Evolutionary conservation across 2,329 filamentous ascomycete genomes (phyloP), one percentile per base, ranked within the genome.

Genomic region (Sporothrix protearum): DNA sequence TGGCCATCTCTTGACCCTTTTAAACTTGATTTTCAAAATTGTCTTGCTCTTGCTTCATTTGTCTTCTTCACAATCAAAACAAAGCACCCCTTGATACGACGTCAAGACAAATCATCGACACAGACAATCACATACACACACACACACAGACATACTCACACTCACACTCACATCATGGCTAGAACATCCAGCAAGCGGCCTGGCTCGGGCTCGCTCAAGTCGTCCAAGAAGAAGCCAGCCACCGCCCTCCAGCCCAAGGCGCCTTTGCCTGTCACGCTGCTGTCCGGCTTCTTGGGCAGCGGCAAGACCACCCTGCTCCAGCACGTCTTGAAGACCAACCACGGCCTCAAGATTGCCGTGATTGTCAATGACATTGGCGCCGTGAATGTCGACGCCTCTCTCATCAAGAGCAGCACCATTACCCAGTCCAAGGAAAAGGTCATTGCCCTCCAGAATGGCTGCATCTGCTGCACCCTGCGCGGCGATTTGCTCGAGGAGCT

Each of bases 381-480:
- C 85, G 81, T 91, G 68, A 91, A 91, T 74, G 87, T 91, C 74
- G 89, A 92, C 71, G 89, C 88, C 0, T 83, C 87, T 5, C 80
- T 90, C 0, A 87, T 91, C 59, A 85, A 85, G 59, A 85, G 85
- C 71, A 83, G 88, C 76, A 84, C 83, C 30, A 79, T 90, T 47
- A 86, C 85, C 2, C 85, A 86, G 74, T 87, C 86, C 0, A 81
- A 89, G 51, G 88, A 91, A 74, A 89, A 91, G 74, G 83, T 92
- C 42, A 87, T 92, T 19, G 86, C 89, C 10, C 83, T 92, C 70
- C 89, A 92, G 76, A 92, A 92, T 73, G 89, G 91, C 10, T 93
- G 91, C 75, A 93, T 93, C 76, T 93, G 91, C 82, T 93, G 91
- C 76, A 93, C 90, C 0, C 82, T 93, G 0, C 87, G 91, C 3